Evolutionary conservation across 192 early-diverging fungal genomes (phyloP), one percentile per base, ranked within the genome.

Genomic region (Coemansia sp.): DNA sequence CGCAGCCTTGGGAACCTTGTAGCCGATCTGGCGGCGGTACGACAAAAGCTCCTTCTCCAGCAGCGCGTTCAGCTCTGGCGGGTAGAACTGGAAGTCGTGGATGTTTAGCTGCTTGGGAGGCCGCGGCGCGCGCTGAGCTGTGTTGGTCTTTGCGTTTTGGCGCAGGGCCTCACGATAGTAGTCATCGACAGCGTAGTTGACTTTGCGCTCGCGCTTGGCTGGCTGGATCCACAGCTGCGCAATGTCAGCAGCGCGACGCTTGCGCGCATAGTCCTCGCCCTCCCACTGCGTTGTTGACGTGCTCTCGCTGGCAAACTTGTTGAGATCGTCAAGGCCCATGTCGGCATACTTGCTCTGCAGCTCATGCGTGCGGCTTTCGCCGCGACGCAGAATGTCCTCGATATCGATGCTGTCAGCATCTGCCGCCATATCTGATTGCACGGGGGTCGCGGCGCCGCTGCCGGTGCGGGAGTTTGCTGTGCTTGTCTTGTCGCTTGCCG

Each of bases 21-120:
- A 93, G n/a, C 87, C 88, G 17, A 91, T 87, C 41, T 81, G 70
- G 65, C 92, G 91, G 51, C 86, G 86, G 58, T 91, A 91, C 20
- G 86, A 86, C 45, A 92, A 84, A 28, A 90, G 86, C 72, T 97
- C 95, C 73, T 90, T 91, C 38, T 96, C 93, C 67, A 92, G 86
- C 15, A 98, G 86, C 53, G 91, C 90, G 17, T 86, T 74, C 15
- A 98, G 80, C 20, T 93, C 87, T 28, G 85, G 76, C 39, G 93
- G 92, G 67, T 88, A 97, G 79, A 99, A 99, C 80, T 99, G 97
- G 76, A 93, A 96, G 74, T 99, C 97, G 37, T 91, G 85, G 18
- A 87, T 91, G 65, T 84, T 80, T 59, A 89, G 86, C 71, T 88
- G 86, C 71, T 90, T 91, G 32, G 87, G 88, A 61, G 85, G 86